Evolutionary conservation across 2,329 filamentous ascomycete genomes (phyloP).

Genomic region (Colletotrichum sp.): DNA sequence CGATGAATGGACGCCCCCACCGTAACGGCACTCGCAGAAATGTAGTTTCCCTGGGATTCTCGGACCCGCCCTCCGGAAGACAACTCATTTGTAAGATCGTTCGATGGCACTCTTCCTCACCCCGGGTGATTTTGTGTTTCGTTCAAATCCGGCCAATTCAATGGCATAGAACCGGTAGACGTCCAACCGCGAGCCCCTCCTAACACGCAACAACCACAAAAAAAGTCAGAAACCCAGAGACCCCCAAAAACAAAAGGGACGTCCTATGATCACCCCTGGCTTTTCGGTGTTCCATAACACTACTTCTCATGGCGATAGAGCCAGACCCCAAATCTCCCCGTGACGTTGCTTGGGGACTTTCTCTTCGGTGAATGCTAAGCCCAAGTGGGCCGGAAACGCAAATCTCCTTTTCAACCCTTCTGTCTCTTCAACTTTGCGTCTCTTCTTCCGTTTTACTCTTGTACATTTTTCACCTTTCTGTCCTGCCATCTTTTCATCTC

Average conservation of each 20-base stretch:
- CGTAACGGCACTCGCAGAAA: too few species aligned
- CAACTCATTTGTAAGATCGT: too few species aligned
- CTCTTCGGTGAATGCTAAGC: neutral
- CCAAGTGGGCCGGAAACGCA: neutral
- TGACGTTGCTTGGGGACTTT: constrained; percentile 4
- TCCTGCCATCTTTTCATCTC: neutral
- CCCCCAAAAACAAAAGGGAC: neutral
- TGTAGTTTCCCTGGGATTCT: too few species aligned
- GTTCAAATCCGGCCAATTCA: neutral
- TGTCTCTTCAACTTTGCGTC: neutral
- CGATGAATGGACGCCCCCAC: too few species aligned
- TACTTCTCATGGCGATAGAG: neutral
- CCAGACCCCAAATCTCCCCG: neutral
- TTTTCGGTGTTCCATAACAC: neutral
- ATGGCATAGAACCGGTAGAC: neutral
- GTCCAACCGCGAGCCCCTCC: neutral
- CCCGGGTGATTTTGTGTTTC: neutral
- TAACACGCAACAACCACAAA: neutral
- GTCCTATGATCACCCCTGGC: neutral
- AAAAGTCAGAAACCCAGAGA: neutral
- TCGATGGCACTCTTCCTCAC: neutral
- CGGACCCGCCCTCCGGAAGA: too few species aligned
- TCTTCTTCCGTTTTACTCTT: too few species aligned
- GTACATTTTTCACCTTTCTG: too few species aligned
- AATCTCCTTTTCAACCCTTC: neutral